Evolutionary conservation across 140 eudicot genomes (phyloP), one percentile per base, ranked within the genome.

Genomic region (Stevia rebaudiana): DNA sequence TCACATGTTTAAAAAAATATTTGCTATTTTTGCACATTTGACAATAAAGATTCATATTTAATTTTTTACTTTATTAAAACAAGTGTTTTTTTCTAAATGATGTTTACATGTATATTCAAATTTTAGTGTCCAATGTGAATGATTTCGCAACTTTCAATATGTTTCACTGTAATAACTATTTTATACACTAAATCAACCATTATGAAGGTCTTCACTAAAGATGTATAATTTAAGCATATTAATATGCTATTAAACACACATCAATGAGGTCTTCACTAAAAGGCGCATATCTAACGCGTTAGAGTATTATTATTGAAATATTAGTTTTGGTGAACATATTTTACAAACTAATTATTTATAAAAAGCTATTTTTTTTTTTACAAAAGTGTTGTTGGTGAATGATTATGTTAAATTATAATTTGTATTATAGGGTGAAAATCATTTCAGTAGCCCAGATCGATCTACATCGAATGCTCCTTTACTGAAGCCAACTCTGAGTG

Each of bases 371-470:
- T 11, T 11, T 11, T 5, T 11, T 19, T 11, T 16, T 33, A 51
- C 58, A 6, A 54, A 28, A 12, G 40, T 25, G 19, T 54, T 54
- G 61, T 10, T 9, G 11, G 13, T 22, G 48, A 43, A n/a, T n/a
- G n/a, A n/a, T n/a, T n/a, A 6, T 76, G 23, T 48, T 3, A 12
- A 22, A 35, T 44, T 43, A 18, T 64, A 18, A 51, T 63, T 28
- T 69, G 2, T 70, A n/a, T 65, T 77, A 68, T 72, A 85, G 95
- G 84, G 80, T 70, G 70, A 49, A 56, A 76, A 67, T 69, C 79
- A 67, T 59, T 70, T 76, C 57, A 55, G 73, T 72, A 78, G 81
- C 70, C 79, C 49, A 44, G 79, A 71, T 59, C 72, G 79, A 65
- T 79, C 87, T 24, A 31, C 60, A 68, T 56, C 83, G 33, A 88